Conservation (phyloP, 495 filamentous ascomycete genomes). For the Penicillium daleae region DNA sequence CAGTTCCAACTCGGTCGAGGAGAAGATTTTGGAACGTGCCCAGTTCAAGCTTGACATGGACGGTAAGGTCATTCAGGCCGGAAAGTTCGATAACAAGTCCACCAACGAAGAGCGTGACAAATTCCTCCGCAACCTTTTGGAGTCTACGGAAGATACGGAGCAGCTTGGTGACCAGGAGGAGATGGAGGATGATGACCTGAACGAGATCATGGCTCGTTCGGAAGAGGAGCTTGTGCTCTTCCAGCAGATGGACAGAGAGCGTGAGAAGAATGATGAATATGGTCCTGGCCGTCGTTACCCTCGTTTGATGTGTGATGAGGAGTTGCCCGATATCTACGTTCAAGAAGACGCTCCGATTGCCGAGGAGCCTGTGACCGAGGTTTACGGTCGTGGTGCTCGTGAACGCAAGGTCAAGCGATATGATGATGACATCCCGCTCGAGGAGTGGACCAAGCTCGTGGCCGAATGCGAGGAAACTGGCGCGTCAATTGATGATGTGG, state of each 20-base stretch:
- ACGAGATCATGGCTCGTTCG: constrained; percentile 79
- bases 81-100: constrained; percentile 99
- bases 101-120: constrained; percentile 98
- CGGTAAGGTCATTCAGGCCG: constrained; percentile 98
- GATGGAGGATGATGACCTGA: constrained; percentile 97
- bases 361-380: constrained; percentile 75
- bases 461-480: constrained; percentile 84
- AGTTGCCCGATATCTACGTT: constrained; percentile 92
- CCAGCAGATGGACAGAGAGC: constrained; percentile 77
- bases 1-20: constrained; percentile 94
- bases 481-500: constrained; percentile 80
- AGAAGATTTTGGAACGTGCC: constrained; percentile 96
- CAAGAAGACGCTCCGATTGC: constrained; percentile 80
- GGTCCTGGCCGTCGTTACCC: constrained; percentile 68
- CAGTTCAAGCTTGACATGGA: constrained; percentile 99
- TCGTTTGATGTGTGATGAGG: constrained; percentile 83
- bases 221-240: constrained; percentile 73
- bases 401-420: constrained; percentile 93
- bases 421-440: constrained; percentile 96
- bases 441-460: constrained; percentile 82
- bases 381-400: constrained; percentile 85
- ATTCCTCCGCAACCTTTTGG: constrained; percentile 86
- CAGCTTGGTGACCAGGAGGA: constrained; percentile 78
- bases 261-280: constrained; percentile 64
- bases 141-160: constrained; percentile 85